Evolutionary conservation across 768 basidiomycete species (phyloP).

Genomic region (Pilatotrama ljubarskyi): DNA sequence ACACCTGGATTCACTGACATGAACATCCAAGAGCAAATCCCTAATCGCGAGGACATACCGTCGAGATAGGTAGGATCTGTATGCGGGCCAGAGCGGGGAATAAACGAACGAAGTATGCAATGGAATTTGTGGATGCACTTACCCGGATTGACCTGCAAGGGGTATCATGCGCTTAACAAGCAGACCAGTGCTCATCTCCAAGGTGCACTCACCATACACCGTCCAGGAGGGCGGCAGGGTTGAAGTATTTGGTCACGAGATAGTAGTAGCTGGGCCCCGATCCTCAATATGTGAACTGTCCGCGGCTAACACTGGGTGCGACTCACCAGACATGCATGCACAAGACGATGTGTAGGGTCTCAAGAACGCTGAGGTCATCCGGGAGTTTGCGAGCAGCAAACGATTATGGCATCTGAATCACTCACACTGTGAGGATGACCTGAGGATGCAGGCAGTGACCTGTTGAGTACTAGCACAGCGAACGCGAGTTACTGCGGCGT

Average conservation of each 20-base stretch:
- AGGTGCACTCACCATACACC: neutral
- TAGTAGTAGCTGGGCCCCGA: neutral
- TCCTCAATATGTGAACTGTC: neutral
- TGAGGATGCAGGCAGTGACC: neutral
- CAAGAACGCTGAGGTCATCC: neutral
- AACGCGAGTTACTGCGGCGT: neutral
- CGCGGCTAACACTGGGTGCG: no score
- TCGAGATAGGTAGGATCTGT: neutral
- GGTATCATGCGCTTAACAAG: neutral
- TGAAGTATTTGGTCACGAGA: constrained; percentile 7
- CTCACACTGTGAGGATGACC: neutral
- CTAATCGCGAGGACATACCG: neutral
- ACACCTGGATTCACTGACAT: neutral
- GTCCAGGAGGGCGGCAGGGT: neutral
- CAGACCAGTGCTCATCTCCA: neutral
- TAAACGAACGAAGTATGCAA: neutral
- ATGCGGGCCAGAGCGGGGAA: no score
- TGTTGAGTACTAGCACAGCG: no score
- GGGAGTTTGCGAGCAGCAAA: neutral
- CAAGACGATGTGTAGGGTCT: constrained; percentile 6
- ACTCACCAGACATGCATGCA: constrained; percentile 5
- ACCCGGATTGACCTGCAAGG: constrained; percentile 6
- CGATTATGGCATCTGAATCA: no score
- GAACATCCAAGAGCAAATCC: no score
- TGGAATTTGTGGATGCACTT: neutral